Conservation (phyloP, 2,329 filamentous ascomycete genomes). For the Leptoxyphium fumago region DNA sequence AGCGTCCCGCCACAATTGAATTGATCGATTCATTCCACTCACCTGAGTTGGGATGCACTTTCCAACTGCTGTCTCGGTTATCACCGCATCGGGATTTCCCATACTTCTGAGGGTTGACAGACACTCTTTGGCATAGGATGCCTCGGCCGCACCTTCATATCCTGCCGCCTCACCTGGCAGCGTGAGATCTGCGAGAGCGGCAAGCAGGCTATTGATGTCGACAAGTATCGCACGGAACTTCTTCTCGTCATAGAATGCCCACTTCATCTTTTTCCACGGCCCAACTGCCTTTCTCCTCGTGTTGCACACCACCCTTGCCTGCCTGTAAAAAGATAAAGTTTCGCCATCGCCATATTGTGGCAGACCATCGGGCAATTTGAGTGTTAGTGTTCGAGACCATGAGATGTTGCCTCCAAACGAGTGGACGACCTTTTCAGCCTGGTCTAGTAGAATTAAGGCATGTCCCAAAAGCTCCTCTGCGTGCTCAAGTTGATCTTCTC, state of each 20-base stretch:
- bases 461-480: neutral
- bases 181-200: neutral
- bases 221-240: neutral
- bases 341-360: no score
- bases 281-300: neutral
- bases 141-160: neutral
- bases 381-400: no score
- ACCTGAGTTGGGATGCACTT: neutral
- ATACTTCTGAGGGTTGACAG: no score
- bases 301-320: neutral
- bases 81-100: no score
- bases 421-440: neutral
- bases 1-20: no score
- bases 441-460: neutral
- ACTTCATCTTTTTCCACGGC: neutral
- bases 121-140: no score
- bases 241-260: neutral
- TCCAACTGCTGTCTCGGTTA: neutral
- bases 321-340: neutral
- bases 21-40: neutral
- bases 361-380: no score
- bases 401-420: no score
- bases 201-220: neutral
- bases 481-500: neutral
- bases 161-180: neutral